phyloP scores from a whole-genome alignment of 805 yeast species.

The Metschnikowia dekortorum region DNA sequence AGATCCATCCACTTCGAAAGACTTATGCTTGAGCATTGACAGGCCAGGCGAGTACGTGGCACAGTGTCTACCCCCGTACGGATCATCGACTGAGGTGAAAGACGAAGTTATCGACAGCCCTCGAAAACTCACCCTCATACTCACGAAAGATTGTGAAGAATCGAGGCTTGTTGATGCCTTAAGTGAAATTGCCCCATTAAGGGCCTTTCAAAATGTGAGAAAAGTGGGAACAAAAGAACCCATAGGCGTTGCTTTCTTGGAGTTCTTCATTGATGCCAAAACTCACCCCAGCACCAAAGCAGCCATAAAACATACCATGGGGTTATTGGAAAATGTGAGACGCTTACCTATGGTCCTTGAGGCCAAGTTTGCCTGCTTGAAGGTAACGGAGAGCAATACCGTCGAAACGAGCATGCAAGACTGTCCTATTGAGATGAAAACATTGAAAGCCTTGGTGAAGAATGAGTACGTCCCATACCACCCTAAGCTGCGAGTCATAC shows the following conservation, averaged over 20 bases:
- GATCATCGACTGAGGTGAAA: slow-evolving; percentile 18
- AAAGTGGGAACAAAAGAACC: slow-evolving; percentile 49
- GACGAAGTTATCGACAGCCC: slow-evolving; percentile 39
- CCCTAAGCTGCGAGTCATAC: slow-evolving; percentile 50
- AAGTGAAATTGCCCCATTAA: slow-evolving; percentile 36
- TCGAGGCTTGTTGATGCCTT: slow-evolving; percentile 42
- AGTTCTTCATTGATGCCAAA: slow-evolving; percentile 25
- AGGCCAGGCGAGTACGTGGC: slow-evolving; percentile 37
- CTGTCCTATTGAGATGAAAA: slow-evolving; percentile 32
- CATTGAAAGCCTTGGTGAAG: slow-evolving; percentile 34
- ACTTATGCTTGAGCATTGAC: slow-evolving; percentile 10
- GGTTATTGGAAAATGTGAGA: slow-evolving; percentile 11
- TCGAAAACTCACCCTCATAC: slow-evolving; percentile 43
- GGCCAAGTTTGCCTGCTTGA: slow-evolving; percentile 33
- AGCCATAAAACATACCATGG: slow-evolving; percentile 12
- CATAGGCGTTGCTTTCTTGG: slow-evolving; percentile 56
- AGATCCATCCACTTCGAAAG: not conserved
- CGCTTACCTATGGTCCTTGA: slow-evolving; percentile 16
- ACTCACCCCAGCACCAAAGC: slow-evolving; percentile 11
- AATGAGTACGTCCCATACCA: slow-evolving; percentile 34
- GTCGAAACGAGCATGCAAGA: slow-evolving; percentile 33
- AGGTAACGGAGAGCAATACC: slow-evolving; percentile 13
- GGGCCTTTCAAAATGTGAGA: slow-evolving; percentile 39
- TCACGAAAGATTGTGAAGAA: slow-evolving; percentile 44
- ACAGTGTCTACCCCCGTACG: slow-evolving; percentile 21